A percentile compares a stretch with the other conserved stretches of the same genome.
Conservation (phyloP, 2,329 filamentous ascomycete genomes). For the Cyphellophora attinorum region DNA sequence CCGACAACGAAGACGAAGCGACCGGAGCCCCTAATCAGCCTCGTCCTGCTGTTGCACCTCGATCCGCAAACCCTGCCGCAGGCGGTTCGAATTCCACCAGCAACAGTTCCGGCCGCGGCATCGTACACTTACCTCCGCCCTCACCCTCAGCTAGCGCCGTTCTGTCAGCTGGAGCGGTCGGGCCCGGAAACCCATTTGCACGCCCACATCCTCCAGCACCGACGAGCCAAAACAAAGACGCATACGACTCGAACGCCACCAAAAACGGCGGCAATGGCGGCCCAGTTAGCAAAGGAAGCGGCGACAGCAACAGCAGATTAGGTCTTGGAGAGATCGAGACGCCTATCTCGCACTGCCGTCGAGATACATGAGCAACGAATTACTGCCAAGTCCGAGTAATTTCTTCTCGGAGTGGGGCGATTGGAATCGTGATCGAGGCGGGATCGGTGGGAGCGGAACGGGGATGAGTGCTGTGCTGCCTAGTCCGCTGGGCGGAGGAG, state of each 20-base stretch:
- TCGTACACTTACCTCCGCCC: conserved; percentile 80
- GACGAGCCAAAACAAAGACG: conserved; percentile 29
- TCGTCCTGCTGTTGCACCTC: conserved; percentile 49
- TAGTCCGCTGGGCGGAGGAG: conserved; percentile 82
- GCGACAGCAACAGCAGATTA: no score
- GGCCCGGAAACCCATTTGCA: conserved; percentile 92
- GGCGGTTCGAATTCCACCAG: conserved; percentile 45
- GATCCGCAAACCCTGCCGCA: conserved; percentile 15
- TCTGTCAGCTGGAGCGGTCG: conserved; percentile 80
- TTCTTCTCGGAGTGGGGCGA: conserved; percentile 85
- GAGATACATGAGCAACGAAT: conserved; percentile 76
- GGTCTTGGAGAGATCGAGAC: conserved; percentile 47
- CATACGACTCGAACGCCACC: conserved; percentile 26
- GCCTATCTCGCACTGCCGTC: conserved; percentile 85
- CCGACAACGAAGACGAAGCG: conserved; percentile 62
- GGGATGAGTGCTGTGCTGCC: conserved; percentile 76
- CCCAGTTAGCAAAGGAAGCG: no score
- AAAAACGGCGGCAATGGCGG: conserved; percentile 23
- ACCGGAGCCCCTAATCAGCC: conserved; percentile 57
- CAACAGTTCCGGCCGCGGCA: conserved; percentile 26
- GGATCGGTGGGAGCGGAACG: conserved; percentile 41
- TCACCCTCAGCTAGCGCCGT: conserved; percentile 81
- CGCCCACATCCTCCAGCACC: conserved; percentile 63
- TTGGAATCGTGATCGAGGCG: conserved; percentile 17
- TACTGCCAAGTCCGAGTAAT: conserved; percentile 80